Percentiles rank a stretch among this genome's conserved stretches.
These are phyloP conservation scores for Primulina eburnea DNA, from an alignment of 257 asterid species.

Conservation along the genomic window DNA sequence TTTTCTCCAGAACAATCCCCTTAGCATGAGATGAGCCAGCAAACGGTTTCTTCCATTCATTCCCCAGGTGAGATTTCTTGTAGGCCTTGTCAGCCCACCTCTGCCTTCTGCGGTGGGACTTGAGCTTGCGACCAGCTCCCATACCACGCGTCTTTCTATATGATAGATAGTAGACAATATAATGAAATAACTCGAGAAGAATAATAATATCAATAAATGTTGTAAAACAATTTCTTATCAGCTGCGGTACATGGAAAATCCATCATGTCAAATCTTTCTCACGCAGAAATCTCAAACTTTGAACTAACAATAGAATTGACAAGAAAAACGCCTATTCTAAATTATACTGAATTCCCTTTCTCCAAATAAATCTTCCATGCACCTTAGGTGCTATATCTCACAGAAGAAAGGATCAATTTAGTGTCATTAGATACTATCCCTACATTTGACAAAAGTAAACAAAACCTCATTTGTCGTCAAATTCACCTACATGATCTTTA, in stretches of 20 bases:
- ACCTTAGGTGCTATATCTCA: not conserved
- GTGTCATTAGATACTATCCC: not conserved
- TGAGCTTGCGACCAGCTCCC: constrained; percentile 72
- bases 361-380: not conserved
- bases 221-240: not conserved
- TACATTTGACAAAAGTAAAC: not conserved
- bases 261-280: too few relatives aligned
- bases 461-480: not conserved
- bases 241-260: too few relatives aligned
- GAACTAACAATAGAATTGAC: not conserved
- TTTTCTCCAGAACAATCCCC: constrained; percentile 62
- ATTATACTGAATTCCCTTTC: not conserved
- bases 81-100: constrained; percentile 61
- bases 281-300: not conserved
- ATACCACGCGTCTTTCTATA: constrained; percentile 57
- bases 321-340: not conserved
- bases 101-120: constrained; percentile 52
- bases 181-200: not conserved
- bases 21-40: constrained; percentile 64
- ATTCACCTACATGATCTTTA: not conserved
- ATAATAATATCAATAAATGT: not conserved
- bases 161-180: not conserved
- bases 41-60: constrained; percentile 61
- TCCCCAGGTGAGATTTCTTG: constrained; percentile 61
- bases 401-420: too few relatives aligned